Evolutionary conservation across 1,284 basidiomycete genomes (phyloP).

Genomic region (Pterulicium gracile): DNA sequence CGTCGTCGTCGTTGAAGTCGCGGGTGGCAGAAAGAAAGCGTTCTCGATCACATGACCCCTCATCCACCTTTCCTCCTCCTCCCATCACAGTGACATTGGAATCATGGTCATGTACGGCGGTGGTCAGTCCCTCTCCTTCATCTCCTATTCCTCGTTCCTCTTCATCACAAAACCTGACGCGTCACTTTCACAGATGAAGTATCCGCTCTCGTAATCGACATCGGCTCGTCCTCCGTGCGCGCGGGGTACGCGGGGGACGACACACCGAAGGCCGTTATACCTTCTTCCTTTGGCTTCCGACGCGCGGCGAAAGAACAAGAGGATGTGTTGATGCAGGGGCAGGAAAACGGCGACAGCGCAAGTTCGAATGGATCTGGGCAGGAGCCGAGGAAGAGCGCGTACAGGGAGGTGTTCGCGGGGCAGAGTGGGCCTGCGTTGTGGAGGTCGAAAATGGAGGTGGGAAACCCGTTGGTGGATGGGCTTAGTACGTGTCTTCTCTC

Average conservation of each 20-base stretch:
- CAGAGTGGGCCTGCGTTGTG: constrained; percentile 91
- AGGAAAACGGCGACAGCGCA: constrained; percentile 29
- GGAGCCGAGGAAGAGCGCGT: constrained; percentile 30
- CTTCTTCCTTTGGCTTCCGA: constrained; percentile 81
- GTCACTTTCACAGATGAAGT: constrained; percentile 65
- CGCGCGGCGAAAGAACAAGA: constrained; percentile 16
- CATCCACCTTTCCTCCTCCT: constrained; percentile 41
- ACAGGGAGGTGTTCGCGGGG: constrained; percentile 73
- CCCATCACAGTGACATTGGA: constrained; percentile 15
- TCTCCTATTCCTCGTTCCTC: not conserved
- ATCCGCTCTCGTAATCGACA: constrained; percentile 90
- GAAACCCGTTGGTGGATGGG: constrained; percentile 78
- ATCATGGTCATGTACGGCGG: constrained; percentile 10
- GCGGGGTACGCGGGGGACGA: constrained; percentile 98
- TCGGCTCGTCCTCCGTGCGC: constrained; percentile 83
- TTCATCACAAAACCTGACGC: not conserved
- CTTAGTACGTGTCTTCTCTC: constrained; percentile 48
- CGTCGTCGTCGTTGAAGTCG: constrained; percentile 24
- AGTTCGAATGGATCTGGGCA: constrained; percentile 46
- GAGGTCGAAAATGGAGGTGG: constrained; percentile 81
- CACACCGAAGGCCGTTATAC: constrained; percentile 85
- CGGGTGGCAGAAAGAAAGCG: constrained; percentile 18
- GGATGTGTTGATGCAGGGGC: no score
- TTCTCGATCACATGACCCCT: constrained; percentile 28
- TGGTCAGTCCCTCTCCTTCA: not conserved